phyloP scores from a whole-genome alignment of 2,329 filamentous ascomycete species.

The Colletotrichum phormii region DNA sequence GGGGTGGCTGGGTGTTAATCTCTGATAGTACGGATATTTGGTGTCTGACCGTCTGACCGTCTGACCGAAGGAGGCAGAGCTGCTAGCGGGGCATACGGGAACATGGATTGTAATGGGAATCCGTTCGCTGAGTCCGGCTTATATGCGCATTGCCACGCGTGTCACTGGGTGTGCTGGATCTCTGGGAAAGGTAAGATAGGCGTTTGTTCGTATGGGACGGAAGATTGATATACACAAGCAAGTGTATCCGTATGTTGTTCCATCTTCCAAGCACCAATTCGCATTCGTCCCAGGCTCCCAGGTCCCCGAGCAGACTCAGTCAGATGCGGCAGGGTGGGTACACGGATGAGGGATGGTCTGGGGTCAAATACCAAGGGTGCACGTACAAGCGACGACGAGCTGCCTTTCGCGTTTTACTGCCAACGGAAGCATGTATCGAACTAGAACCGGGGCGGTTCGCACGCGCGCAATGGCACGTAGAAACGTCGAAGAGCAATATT shows the following conservation, averaged over 20 bases:
- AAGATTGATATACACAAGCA: no score
- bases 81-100: neutral
- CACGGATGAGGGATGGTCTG: neutral
- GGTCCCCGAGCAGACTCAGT: neutral
- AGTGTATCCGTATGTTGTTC: no score
- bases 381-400: neutral
- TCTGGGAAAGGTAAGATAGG: no score
- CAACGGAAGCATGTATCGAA: neutral
- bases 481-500: neutral
- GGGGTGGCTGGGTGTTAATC: neutral
- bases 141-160: neutral
- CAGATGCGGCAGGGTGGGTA: neutral
- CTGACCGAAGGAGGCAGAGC: neutral
- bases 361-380: neutral
- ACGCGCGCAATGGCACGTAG: neutral
- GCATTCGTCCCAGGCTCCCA: neutral
- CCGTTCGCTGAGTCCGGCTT: neutral
- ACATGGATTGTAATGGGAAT: neutral
- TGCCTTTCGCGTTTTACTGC: neutral
- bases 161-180: neutral
- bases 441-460: neutral
- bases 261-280: neutral
- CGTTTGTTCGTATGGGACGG: no score
- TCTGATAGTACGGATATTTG: neutral
- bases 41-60: neutral